These are phyloP conservation scores for Solanum sitiens DNA, from an alignment of 257 asterid genomes.

Conservation along the genomic window DNA sequence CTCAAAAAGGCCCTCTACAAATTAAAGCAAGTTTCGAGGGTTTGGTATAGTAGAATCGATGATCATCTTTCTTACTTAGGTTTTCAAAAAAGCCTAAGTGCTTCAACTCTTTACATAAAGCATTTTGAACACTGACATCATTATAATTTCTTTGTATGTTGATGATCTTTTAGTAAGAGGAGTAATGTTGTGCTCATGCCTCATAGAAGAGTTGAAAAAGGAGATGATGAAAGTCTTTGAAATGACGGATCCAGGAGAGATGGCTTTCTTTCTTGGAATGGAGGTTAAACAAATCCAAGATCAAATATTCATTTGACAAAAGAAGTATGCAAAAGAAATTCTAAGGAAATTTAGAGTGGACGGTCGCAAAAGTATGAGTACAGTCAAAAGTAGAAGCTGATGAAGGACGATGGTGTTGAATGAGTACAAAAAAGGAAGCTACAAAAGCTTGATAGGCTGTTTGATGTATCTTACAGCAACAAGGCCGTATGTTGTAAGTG, in stretches of 20 bases:
- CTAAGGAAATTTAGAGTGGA: no score
- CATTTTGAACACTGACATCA: not conserved
- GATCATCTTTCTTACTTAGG: not conserved
- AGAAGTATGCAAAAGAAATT: no score
- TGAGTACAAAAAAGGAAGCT: not conserved
- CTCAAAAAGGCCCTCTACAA: not conserved
- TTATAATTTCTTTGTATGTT: not conserved
- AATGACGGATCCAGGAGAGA: not conserved
- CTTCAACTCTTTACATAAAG: not conserved
- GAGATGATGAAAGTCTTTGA: not conserved
- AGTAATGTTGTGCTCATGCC: not conserved
- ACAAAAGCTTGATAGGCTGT: not conserved
- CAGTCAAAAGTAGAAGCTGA: no score
- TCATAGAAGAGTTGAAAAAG: not conserved
- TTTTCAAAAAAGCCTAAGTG: not conserved
- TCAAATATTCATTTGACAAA: no score
- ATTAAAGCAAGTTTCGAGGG: not conserved
- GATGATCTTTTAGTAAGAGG: not conserved
- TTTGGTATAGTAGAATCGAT: not conserved
- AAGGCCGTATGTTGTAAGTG: not conserved
- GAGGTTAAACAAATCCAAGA: no score
- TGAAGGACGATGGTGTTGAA: no score
- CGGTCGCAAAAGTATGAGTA: no score
- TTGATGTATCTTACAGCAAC: not conserved
- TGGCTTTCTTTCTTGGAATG: no score